phyloP scores from a whole-genome alignment of 768 basidiomycete species.

The Boletus reticuloceps region DNA sequence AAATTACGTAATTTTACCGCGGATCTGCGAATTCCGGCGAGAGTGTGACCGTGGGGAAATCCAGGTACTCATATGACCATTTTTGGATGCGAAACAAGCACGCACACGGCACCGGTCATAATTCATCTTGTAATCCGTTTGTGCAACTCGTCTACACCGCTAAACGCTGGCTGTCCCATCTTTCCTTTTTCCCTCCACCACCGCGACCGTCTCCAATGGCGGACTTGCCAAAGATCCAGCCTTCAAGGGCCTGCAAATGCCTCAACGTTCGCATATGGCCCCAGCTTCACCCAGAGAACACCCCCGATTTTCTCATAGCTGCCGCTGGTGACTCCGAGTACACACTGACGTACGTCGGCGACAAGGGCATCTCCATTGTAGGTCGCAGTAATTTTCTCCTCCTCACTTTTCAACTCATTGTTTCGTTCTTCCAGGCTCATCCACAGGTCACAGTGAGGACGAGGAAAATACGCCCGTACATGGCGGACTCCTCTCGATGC shows the following conservation, averaged over 20 bases:
- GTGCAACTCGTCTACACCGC: slow-evolving; percentile 15
- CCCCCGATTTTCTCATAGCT: slow-evolving; percentile 35
- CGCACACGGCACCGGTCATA: slow-evolving; percentile 30
- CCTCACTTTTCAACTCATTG: slow-evolving; percentile 2
- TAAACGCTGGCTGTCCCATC: slow-evolving; percentile 25
- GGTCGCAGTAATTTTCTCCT: slow-evolving; percentile 23
- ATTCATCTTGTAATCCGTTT: slow-evolving; percentile 32
- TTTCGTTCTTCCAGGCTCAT: slow-evolving; percentile 47
- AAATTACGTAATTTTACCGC: slow-evolving; percentile 4
- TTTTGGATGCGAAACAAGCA: slow-evolving; percentile 25
- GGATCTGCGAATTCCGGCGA: background rate
- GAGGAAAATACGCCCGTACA: slow-evolving; percentile 43
- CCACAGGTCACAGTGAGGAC: slow-evolving; percentile 69
- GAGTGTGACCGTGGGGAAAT: slow-evolving; percentile 22
- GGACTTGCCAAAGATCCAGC: slow-evolving; percentile 14
- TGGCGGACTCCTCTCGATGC: slow-evolving; percentile 46
- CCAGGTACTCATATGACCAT: slow-evolving; percentile 15
- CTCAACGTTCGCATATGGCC: slow-evolving; percentile 64
- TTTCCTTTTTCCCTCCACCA: slow-evolving; percentile 20
- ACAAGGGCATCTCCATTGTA: slow-evolving; percentile 67
- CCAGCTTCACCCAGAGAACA: slow-evolving; percentile 26
- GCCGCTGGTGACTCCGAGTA: slow-evolving; percentile 38
- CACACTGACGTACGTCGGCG: slow-evolving; percentile 57
- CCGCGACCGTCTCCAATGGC: slow-evolving; percentile 20
- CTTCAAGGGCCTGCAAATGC: slow-evolving; percentile 60